Conservation (phyloP, 179 eudicot genomes). For the Amaranthus tricolor region DNA sequence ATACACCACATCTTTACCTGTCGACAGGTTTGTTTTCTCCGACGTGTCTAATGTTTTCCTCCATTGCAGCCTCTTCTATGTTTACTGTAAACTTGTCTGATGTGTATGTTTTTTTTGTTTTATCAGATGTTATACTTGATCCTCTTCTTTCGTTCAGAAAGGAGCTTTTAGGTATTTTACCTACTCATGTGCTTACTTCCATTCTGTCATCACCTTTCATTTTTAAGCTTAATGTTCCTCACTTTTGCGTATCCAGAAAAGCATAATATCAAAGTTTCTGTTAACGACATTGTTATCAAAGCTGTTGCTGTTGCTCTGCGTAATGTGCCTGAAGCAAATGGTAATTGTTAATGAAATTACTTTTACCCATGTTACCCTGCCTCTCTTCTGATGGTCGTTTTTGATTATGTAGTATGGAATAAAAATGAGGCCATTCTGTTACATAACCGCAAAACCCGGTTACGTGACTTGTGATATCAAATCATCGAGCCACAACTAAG, state of each 20-base stretch:
- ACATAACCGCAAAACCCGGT: too few relatives aligned
- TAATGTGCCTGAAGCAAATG: conserved; percentile 92
- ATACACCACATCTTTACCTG: conserved; percentile 79
- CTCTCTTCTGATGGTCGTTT: too few relatives aligned
- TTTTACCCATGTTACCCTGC: background rate
- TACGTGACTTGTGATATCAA: too few relatives aligned
- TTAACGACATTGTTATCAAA: conserved; percentile 94
- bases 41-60: background rate
- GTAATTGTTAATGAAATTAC: conserved; percentile 37
- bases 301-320: conserved; percentile 92
- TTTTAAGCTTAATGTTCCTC: conserved; percentile 7
- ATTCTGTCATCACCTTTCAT: background rate
- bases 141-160: conserved; percentile 82
- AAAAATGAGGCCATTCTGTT: too few relatives aligned
- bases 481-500: too few relatives aligned
- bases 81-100: conserved; percentile 7
- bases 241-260: conserved; percentile 48
- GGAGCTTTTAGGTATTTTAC: conserved; percentile 72
- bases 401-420: too few relatives aligned
- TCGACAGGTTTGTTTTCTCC: conserved; percentile 55
- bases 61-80: background rate
- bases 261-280: conserved; percentile 88
- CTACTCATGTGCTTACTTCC: conserved; percentile 8
- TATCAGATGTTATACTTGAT: conserved; percentile 86
- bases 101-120: conserved; percentile 23